A percentile compares a stretch with the other conserved stretches of the same genome.
Evolutionary conservation across 306 rosid genomes (phyloP).

Genomic region (Oxytropis ochrocephala): DNA sequence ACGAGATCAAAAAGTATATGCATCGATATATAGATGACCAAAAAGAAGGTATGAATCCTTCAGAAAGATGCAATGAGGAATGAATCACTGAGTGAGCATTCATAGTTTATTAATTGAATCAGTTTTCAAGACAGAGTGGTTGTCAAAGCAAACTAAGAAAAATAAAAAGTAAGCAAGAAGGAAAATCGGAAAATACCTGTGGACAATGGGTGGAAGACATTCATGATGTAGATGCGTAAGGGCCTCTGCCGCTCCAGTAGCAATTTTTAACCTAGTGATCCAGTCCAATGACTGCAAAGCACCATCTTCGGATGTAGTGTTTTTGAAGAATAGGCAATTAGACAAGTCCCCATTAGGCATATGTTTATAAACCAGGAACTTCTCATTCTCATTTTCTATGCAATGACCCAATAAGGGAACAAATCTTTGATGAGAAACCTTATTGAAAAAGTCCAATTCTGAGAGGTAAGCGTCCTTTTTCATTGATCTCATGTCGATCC

Average conservation of each 20-base stretch:
- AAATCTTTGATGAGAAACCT: constrained; percentile 65
- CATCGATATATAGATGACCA: not conserved
- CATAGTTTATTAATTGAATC: not conserved
- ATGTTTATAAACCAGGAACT: constrained; percentile 70
- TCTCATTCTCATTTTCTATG: constrained; percentile 78
- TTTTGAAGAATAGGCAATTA: constrained; percentile 54
- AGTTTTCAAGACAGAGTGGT: not conserved
- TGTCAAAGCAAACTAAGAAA: not conserved
- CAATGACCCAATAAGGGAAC: constrained; percentile 84
- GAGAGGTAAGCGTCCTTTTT: constrained; percentile 52
- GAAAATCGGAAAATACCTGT: constrained; percentile 51
- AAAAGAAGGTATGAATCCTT: not conserved
- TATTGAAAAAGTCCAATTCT: constrained; percentile 74
- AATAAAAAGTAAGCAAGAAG: not conserved
- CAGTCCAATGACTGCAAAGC: constrained; percentile 85
- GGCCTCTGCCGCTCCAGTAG: constrained; percentile 90
- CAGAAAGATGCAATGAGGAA: not conserved
- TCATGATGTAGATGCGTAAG: constrained; percentile 82
- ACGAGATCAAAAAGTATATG: not conserved
- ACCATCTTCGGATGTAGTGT: constrained; percentile 48
- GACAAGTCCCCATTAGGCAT: constrained; percentile 87
- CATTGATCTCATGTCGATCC: constrained; percentile 43
- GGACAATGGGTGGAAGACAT: constrained; percentile 77
- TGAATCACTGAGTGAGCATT: not conserved
- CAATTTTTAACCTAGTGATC: constrained; percentile 93